Evolutionary conservation across 1,139 yeast genomes (phyloP), one percentile per base, ranked within the genome.

Genomic region (Ogataea hybrid): DNA sequence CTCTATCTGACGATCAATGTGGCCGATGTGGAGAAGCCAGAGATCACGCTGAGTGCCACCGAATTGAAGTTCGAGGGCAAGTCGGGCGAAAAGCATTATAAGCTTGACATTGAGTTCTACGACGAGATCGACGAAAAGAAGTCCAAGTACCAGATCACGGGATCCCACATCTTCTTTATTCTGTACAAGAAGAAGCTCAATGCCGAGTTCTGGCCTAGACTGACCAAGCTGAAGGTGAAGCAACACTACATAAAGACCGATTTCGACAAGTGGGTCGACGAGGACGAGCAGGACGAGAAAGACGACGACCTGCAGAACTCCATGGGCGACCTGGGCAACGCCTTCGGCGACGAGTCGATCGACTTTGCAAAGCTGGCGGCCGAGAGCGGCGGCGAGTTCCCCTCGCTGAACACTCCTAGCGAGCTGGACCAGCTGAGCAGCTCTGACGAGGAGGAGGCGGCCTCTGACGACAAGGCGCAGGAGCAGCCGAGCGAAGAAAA

Each of bases 251-350:
- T 92, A 63, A 85, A 87, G 71, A 92, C 98, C 12, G 98, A 92
- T 63, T 92, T 92, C 60, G 96, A 90, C 70, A 86, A 83, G 66
- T 92, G 98, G 98, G 94, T 84, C 35, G 96, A 88, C 62, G 95
- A 88, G 70, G 96, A 89, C 59, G 96, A 88, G 66, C 96, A 87
- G 66, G 88, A 85, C 35, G 87, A 77, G 53, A 81, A 69, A 33
- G 79, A 73, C 31, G 52, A 49, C 16, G 57, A 53, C 27, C 25
- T 55, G 28, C 49, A 49, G 30, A 44, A 47, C 27, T 43, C 50
- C 14, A 28, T 48, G 46, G 52, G 52, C 15, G 64, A 58, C 31
- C 46, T 61, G 46, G 20, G 20, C 20, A 51, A 47, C 37, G 38
- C 48, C 18, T 36, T 56, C 39, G 31, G 43, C 29, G 41, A 48